Base-by-base conservation (phyloP, 176 grass and related monocot species). In the Luzula sylvatica region DNA sequence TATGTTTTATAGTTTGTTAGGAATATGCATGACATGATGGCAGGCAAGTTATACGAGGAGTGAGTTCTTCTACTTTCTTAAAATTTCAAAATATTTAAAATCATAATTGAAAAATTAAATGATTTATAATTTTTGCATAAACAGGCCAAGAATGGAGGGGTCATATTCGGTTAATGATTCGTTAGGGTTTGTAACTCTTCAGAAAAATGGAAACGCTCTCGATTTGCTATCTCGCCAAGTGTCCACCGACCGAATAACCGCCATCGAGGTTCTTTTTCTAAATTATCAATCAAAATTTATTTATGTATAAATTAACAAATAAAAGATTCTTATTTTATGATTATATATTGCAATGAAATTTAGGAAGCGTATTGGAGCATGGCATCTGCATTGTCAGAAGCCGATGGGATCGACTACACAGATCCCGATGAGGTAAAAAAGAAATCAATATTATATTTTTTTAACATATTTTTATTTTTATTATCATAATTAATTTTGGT, bases 11-110 rank as follows among this genome's bases (percentile, higher is more conserved):
- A 96, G 90, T 96, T 96, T 86, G 71, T 96, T 52, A 72, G 75
- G 57, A 76, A 89, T 55, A 88, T 96, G 38, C 90, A 82, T 76
- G 80, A 79, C 53, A 89, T 96, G 90, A 96, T 96, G 90, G 84
- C 78, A 63, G 84, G 45, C 56, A 96, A 70, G 58, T 41, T 71
- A 67, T 65, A 79, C 24, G 62, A 71, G 32, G 67, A 85, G 90
- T 96, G 81, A 86, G 84, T 69, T 72, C 13, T 25, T 49, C 9
- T 7, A 49, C 23, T 59, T 28, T 49, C 15, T 20, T 6, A 50
- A n/a, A 48, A 3, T 22, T 32, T 21, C 7, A 9, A 35, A 35
- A 16, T 41, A 15, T 55, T 32, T 15, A 14, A 44, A 63, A 41
- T 45, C 20, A 26, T 38, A 45, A 25, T 48, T 29, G 26, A 59